Conservation (phyloP, 805 yeast genomes). For the Ogataea methylovora region DNA sequence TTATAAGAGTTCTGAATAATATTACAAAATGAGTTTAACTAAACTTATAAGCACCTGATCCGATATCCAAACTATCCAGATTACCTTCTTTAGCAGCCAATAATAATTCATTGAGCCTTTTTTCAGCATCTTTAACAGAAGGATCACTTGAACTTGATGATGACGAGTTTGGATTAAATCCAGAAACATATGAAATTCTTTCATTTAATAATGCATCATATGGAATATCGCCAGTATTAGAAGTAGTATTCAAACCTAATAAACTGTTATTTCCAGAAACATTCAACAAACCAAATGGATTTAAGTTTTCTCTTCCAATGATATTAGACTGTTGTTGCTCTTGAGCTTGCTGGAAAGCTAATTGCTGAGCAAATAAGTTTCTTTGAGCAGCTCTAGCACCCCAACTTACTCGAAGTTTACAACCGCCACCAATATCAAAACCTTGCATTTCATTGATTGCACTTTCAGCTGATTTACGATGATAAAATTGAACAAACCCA, state of each 20-base stretch:
- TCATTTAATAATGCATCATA: too few species aligned
- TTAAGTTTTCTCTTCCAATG: too few species aligned
- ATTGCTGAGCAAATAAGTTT: conserved; percentile 27
- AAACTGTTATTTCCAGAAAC: too few species aligned
- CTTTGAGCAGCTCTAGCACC: conserved; percentile 54
- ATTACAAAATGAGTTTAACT: too few species aligned
- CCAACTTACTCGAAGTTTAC: conserved; percentile 81
- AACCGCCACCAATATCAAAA: conserved; percentile 69
- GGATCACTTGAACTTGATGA: neutral
- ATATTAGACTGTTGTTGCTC: conserved; percentile 13
- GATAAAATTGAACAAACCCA: conserved; percentile 79
- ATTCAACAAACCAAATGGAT: too few species aligned
- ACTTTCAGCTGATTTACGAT: conserved; percentile 74
- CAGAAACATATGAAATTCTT: neutral
- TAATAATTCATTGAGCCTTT: conserved; percentile 43
- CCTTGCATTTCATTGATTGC: conserved; percentile 89
- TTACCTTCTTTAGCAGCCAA: conserved; percentile 51
- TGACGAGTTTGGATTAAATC: neutral
- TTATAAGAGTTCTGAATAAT: too few species aligned
- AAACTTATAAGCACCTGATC: conserved; percentile 32
- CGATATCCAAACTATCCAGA: conserved; percentile 41
- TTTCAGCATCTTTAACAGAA: conserved; percentile 20
- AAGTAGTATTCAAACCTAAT: too few species aligned
- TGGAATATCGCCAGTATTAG: neutral
- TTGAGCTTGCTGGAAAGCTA: conserved; percentile 23